phyloP scores from a whole-genome alignment of 2,329 filamentous ascomycete genomes.

The Trichoderma sp. region DNA sequence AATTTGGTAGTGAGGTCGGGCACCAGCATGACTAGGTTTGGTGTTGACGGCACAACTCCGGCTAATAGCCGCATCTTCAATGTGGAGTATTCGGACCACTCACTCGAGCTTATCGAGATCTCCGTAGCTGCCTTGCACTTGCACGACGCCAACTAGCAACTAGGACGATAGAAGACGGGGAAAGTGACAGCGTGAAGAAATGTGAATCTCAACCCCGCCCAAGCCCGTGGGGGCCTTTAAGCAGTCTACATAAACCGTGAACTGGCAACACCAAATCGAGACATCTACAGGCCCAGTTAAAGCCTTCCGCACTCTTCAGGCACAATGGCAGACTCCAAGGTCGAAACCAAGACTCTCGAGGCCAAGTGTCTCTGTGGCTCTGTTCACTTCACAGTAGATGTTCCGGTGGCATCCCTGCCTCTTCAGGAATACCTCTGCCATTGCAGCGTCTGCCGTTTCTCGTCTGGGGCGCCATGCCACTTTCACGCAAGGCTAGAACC shows the following conservation, averaged over 20 bases:
- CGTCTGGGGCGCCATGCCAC: slow-evolving; percentile 47
- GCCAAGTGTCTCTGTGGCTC: slow-evolving; percentile 53
- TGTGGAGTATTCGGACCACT: not conserved
- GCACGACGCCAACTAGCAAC: not conserved
- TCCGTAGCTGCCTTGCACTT: not conserved
- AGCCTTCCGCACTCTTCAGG: not conserved
- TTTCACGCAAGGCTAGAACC: slow-evolving; percentile 47
- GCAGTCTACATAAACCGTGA: slow-evolving; percentile 1
- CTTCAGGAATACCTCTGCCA: slow-evolving; percentile 50
- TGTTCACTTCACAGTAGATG: slow-evolving; percentile 48
- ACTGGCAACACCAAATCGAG: not conserved
- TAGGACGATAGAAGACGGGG: not conserved
- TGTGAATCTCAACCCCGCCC: slow-evolving; percentile 2
- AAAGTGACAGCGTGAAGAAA: slow-evolving; percentile 1
- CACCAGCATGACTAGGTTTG: not conserved
- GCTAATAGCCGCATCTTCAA: slow-evolving; percentile 30
- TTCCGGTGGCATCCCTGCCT: slow-evolving; percentile 46
- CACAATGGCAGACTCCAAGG: slow-evolving; percentile 6
- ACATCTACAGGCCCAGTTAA: slow-evolving; percentile 28
- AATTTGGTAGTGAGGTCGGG: slow-evolving; percentile 27
- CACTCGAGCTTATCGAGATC: slow-evolving; percentile 4
- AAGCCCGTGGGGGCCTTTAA: not conserved
- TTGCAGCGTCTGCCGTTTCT: slow-evolving; percentile 51
- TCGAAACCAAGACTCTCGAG: slow-evolving; percentile 43
- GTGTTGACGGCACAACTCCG: slow-evolving; percentile 35